These are phyloP conservation scores for Xerocomus minutiporus DNA, from an alignment of 1,284 basidiomycete genomes.

Conservation along the genomic window DNA sequence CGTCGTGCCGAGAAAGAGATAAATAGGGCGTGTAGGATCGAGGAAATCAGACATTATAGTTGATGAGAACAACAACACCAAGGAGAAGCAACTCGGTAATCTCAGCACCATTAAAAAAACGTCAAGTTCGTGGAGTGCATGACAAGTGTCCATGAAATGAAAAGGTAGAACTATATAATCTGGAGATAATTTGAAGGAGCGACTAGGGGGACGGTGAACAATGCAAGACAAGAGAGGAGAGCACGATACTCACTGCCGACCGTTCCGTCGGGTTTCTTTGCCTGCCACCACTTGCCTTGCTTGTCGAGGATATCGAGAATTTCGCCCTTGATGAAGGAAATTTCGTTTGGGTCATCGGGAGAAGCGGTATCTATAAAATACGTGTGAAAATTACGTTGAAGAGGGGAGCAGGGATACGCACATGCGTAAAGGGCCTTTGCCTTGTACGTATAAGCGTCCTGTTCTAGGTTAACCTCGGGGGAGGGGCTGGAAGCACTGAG, in stretches of 20 bases:
- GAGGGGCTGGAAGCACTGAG: constrained; percentile 19
- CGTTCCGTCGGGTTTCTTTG: constrained; percentile 77
- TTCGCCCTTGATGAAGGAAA: constrained; percentile 92
- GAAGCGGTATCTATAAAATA: constrained; percentile 73
- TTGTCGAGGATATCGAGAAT: constrained; percentile 93
- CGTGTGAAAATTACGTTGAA: constrained; percentile 14
- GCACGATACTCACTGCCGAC: constrained; percentile 65
- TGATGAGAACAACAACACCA: constrained; percentile 26
- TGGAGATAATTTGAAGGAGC: constrained; percentile 81
- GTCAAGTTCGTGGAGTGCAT: constrained; percentile 31
- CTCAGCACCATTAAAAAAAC: constrained; percentile 28
- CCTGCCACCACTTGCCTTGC: constrained; percentile 95
- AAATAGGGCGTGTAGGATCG: constrained; percentile 19
- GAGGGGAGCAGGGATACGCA: constrained; percentile 39
- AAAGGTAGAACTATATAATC: constrained; percentile 43
- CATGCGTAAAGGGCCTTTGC: constrained; percentile 88
- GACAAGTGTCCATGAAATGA: constrained; percentile 17
- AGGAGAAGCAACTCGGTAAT: constrained; percentile 14
- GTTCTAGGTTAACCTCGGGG: constrained; percentile 24
- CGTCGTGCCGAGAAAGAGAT: constrained; percentile 26
- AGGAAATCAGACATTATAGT: constrained; percentile 28
- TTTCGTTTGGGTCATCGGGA: constrained; percentile 93
- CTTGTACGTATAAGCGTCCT: constrained; percentile 57
- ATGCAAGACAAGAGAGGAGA: neutral
- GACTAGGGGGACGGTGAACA: constrained; percentile 42